These are phyloP conservation scores for Amaranthus palmeri DNA, from an alignment of 148 eudicot species.

Conservation along the genomic window DNA sequence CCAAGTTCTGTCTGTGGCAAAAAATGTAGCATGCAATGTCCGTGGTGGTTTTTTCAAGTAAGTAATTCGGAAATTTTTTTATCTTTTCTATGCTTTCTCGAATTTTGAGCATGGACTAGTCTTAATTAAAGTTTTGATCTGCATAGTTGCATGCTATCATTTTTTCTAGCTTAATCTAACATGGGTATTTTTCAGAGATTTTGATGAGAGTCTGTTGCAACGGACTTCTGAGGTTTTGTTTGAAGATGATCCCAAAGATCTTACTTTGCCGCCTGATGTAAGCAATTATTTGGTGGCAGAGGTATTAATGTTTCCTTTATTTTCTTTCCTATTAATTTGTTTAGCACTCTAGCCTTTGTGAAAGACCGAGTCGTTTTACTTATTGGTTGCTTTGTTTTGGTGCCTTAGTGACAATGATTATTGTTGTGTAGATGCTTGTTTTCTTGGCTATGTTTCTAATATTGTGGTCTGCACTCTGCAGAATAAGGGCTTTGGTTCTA, in stretches of 20 bases:
- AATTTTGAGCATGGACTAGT: not conserved
- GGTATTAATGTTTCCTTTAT: constrained; percentile 33
- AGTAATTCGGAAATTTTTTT: constrained; percentile 17
- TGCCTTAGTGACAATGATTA: not conserved
- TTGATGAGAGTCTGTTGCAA: constrained; percentile 80
- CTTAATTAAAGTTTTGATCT: not conserved
- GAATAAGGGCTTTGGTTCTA: constrained; percentile 65
- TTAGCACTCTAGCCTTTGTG: not conserved
- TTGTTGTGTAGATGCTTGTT: not conserved
- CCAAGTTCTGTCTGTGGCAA: constrained; percentile 90
- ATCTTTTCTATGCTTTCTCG: not conserved
- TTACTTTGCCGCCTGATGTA: constrained; percentile 86
- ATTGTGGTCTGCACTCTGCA: constrained; percentile 16
- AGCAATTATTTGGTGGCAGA: constrained; percentile 86
- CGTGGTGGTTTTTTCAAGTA: constrained; percentile 99
- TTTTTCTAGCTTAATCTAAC: constrained; percentile 12
- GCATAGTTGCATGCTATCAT: not conserved
- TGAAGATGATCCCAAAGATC: constrained; percentile 69
- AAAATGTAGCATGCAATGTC: constrained; percentile 97
- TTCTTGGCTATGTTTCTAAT: constrained; percentile 8
- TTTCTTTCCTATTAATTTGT: not conserved
- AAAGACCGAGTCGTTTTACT: not conserved
- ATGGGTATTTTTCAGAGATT: constrained; percentile 57
- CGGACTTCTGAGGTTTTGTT: constrained; percentile 62
- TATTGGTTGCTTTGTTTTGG: not conserved